phyloP scores from a whole-genome alignment of 2,329 filamentous ascomycete species.

The Rutstroemia sp. region DNA sequence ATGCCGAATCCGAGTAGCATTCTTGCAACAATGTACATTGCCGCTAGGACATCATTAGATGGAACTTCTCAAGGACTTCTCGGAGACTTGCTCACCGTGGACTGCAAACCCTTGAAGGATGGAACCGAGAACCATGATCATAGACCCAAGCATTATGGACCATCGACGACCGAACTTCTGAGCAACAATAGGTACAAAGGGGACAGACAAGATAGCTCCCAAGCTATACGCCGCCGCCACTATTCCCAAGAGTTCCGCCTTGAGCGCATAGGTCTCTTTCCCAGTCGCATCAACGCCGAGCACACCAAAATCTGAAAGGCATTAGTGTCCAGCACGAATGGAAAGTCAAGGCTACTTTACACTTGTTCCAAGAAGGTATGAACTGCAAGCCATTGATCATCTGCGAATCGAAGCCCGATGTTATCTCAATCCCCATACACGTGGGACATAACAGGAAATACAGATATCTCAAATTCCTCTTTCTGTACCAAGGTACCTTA shows the following conservation, averaged over 20 bases:
- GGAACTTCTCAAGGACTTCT: conserved; percentile 29
- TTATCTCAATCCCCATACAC: conserved; percentile 48
- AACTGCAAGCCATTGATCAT: conserved; percentile 39
- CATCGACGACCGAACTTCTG: conserved; percentile 42
- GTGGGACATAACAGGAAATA: conserved; percentile 37
- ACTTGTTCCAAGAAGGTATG: conserved; percentile 29
- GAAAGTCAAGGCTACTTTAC: conserved; percentile 6
- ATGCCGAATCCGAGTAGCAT: conserved; percentile 48
- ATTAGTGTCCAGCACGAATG: neutral
- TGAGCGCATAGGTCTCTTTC: neutral
- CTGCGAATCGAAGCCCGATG: conserved; percentile 46
- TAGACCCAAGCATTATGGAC: conserved; percentile 48
- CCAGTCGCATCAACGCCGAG: conserved; percentile 1
- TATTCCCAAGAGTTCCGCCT: conserved; percentile 10
- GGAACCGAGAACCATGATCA: conserved; percentile 46
- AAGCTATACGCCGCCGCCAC: conserved; percentile 43
- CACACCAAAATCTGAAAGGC: neutral
- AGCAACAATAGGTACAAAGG: conserved; percentile 44
- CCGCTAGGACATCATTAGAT: conserved; percentile 27
- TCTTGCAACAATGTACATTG: conserved; percentile 45
- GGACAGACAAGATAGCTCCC: conserved; percentile 46
- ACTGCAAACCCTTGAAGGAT: conserved; percentile 43
- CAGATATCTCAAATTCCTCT: conserved; percentile 32
- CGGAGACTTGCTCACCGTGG: conserved; percentile 17
- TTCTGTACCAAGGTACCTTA: conserved; percentile 33